Conservation (phyloP, 1,139 yeast species). For the Lodderomyces orthopsilosis region DNA sequence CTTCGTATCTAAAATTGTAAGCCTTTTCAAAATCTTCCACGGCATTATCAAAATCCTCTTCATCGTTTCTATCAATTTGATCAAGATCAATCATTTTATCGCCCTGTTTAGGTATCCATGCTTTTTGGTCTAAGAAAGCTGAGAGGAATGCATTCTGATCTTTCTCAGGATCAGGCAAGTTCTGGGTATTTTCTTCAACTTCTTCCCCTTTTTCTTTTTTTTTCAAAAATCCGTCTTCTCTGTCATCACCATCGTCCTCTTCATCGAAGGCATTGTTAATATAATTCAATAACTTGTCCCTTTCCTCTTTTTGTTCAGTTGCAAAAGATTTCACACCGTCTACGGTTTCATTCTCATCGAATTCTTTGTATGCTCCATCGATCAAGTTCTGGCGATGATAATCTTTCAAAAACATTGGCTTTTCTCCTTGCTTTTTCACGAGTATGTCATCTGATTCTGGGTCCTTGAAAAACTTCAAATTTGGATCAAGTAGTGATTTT, state of each 20-base stretch:
- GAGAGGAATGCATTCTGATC: constrained; percentile 68
- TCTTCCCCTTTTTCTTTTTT: constrained; percentile 41
- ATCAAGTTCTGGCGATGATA: constrained; percentile 83
- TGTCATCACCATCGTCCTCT: constrained; percentile 42
- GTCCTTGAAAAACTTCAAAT: constrained; percentile 68
- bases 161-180: constrained; percentile 65
- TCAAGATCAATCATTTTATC: constrained; percentile 58
- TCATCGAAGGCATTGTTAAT: constrained; percentile 65
- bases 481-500: constrained; percentile 58
- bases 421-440: constrained; percentile 42
- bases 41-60: constrained; percentile 87
- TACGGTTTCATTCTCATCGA: constrained; percentile 46
- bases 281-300: constrained; percentile 66
- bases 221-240: constrained; percentile 48
- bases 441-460: constrained; percentile 39
- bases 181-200: constrained; percentile 10
- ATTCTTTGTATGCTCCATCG: constrained; percentile 56
- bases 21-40: constrained; percentile 90
- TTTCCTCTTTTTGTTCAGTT: constrained; percentile 73
- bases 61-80: constrained; percentile 60
- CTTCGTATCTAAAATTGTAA: constrained; percentile 93
- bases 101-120: constrained; percentile 77
- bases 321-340: constrained; percentile 67
- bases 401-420: constrained; percentile 87
- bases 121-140: constrained; percentile 71